phyloP scores from a whole-genome alignment of 345 rosid species.

The Noccaea bulbosa region DNA sequence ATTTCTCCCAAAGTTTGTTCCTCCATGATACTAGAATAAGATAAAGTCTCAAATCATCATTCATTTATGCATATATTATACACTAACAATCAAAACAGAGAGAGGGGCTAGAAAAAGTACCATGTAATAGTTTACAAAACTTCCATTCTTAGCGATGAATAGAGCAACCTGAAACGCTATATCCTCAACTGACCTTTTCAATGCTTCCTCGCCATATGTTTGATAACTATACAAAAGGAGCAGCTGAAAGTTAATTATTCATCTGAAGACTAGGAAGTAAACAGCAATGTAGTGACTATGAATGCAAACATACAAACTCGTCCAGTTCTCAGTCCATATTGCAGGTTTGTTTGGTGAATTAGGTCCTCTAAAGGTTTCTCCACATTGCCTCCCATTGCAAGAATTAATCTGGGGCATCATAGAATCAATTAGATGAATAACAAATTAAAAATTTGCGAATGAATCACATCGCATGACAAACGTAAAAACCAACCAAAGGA shows the following conservation, averaged over 20 bases:
- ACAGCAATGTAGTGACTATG: slow-evolving; percentile 3
- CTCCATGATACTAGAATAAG: slow-evolving; percentile 76
- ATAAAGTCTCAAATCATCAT: slow-evolving; percentile 6
- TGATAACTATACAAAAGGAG: slow-evolving; percentile 52
- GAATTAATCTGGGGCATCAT: slow-evolving; percentile 60
- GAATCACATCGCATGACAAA: slow-evolving; percentile 12
- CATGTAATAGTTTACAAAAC: slow-evolving; percentile 89
- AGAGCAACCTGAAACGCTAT: slow-evolving; percentile 78
- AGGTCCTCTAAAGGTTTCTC: slow-evolving; percentile 77
- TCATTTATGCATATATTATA: not conserved
- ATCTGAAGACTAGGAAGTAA: slow-evolving; percentile 15
- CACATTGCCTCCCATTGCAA: slow-evolving; percentile 82
- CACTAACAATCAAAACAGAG: not conserved
- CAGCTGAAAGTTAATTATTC: slow-evolving; percentile 6
- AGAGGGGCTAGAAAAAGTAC: slow-evolving; percentile 45
- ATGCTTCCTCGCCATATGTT: slow-evolving; percentile 61
- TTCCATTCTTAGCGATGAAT: slow-evolving; percentile 78
- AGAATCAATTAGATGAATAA: not conserved
- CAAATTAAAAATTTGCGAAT: not conserved
- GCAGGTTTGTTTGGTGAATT: slow-evolving; percentile 84
- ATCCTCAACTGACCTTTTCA: slow-evolving; percentile 64
- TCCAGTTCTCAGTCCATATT: slow-evolving; percentile 93
- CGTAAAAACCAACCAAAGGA: slow-evolving; percentile 63
- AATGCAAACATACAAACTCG: slow-evolving; percentile 60
- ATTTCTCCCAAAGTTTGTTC: slow-evolving; percentile 80